Conservation (phyloP, 345 rosid species). For the Linum lewisii region DNA sequence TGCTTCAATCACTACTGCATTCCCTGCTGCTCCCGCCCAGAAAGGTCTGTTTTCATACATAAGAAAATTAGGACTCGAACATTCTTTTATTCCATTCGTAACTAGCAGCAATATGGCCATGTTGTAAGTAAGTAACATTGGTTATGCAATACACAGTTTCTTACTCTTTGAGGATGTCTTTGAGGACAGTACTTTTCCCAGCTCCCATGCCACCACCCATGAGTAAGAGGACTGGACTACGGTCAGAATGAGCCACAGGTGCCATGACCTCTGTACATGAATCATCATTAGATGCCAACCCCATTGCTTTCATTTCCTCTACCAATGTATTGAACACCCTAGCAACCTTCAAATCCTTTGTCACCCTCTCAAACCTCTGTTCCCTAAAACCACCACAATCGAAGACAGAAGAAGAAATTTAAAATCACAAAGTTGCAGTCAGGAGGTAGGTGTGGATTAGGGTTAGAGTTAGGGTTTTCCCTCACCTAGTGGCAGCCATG, state of each 20-base stretch:
- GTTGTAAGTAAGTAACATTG: too few relatives aligned
- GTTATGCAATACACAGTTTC: neutral
- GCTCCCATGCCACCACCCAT: conserved; percentile 99
- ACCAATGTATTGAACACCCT: conserved; percentile 67
- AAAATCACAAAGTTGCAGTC: neutral
- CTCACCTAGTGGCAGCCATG: conserved; percentile 91
- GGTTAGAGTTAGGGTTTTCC: too few relatives aligned
- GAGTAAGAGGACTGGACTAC: conserved; percentile 83
- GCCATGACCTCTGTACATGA: conserved; percentile 72
- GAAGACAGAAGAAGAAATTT: neutral
- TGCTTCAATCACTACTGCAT: conserved; percentile 84
- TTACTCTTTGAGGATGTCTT: conserved; percentile 72
- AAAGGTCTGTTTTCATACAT: conserved; percentile 45
- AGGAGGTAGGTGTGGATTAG: too few relatives aligned
- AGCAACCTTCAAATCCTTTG: conserved; percentile 52
- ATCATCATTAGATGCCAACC: conserved; percentile 25
- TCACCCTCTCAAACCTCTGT: conserved; percentile 68
- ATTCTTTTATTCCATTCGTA: neutral
- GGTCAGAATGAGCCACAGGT: conserved; percentile 55
- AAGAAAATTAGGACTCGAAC: neutral
- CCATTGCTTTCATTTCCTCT: conserved; percentile 72
- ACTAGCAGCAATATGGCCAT: too few relatives aligned
- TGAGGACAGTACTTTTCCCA: conserved; percentile 93
- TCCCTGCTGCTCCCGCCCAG: conserved; percentile 66
- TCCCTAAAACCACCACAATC: conserved; percentile 39